Conservation (phyloP, 73 alveolate species). For the Paramecium primaurelia region DNA sequence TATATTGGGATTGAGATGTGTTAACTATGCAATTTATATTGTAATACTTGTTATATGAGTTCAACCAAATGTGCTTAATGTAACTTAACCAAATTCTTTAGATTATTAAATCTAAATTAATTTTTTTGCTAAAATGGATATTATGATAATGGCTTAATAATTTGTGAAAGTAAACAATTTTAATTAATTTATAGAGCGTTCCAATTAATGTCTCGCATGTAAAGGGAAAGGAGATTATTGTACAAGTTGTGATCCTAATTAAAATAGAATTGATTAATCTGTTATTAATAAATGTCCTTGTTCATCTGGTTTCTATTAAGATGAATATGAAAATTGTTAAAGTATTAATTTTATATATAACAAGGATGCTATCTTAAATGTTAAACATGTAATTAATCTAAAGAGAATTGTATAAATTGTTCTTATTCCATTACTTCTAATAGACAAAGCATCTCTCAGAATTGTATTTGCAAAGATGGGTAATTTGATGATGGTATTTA, state of each 20-base stretch:
- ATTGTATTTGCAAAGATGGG: neutral
- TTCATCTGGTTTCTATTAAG: neutral
- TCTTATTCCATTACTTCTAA: neutral
- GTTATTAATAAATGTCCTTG: neutral
- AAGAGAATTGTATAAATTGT: neutral
- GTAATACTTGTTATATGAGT: neutral
- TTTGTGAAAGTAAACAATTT: neutral
- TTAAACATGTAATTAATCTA: neutral
- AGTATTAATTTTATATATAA: neutral
- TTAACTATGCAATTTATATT: neutral
- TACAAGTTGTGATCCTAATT: neutral
- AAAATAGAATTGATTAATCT: neutral
- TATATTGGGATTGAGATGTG: neutral
- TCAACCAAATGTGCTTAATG: neutral
- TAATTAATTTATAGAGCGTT: neutral
- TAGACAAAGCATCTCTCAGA: neutral
- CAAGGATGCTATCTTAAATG: neutral
- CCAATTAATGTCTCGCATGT: neutral
- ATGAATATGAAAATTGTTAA: neutral
- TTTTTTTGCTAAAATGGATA: neutral
- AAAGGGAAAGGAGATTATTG: neutral
- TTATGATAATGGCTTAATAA: neutral
- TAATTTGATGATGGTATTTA: neutral
- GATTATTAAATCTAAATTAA: neutral
- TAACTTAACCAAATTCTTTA: too few relatives aligned